These are phyloP conservation scores for Blastomyces emzantsi DNA, from an alignment of 2,329 filamentous ascomycete genomes.

Conservation along the genomic window DNA sequence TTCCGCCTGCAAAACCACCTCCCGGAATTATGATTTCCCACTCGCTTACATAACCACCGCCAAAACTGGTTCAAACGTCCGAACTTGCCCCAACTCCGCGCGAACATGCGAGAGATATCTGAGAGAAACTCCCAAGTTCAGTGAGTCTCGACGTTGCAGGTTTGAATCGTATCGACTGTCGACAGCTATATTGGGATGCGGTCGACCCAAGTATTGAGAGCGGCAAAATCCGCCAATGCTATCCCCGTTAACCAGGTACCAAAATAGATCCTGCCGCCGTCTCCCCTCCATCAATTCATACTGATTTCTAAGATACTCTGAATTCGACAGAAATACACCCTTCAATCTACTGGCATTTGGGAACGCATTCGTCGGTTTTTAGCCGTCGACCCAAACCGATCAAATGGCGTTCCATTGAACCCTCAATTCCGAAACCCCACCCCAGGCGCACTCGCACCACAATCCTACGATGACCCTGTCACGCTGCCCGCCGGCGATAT, in stretches of 20 bases:
- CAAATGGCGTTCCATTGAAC: conserved; percentile 86
- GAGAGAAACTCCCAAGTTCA: neutral
- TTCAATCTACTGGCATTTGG: conserved; percentile 85
- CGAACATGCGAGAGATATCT: neutral
- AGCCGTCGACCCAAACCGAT: conserved; percentile 77
- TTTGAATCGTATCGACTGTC: neutral
- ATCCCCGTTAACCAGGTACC: conserved; percentile 32
- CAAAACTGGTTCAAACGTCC: neutral
- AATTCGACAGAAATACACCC: conserved; percentile 73
- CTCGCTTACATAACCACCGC: neutral
- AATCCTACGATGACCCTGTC: conserved; percentile 69
- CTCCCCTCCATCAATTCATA: neutral
- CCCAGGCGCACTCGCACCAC: conserved; percentile 62
- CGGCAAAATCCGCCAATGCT: conserved; percentile 32
- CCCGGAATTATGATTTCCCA: neutral
- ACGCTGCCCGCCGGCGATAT: conserved; percentile 78
- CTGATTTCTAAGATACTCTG: conserved; percentile 3
- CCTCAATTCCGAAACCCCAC: conserved; percentile 82
- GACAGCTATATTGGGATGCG: conserved; percentile 15
- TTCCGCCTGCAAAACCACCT: too few species aligned
- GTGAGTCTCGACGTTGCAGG: neutral
- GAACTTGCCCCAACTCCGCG: neutral
- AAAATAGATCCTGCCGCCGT: neutral
- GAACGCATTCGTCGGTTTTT: conserved; percentile 68
- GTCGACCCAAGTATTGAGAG: conserved; percentile 27